phyloP scores from a whole-genome alignment of 164 flowering plant genomes.

The Macadamia tetraphylla region DNA sequence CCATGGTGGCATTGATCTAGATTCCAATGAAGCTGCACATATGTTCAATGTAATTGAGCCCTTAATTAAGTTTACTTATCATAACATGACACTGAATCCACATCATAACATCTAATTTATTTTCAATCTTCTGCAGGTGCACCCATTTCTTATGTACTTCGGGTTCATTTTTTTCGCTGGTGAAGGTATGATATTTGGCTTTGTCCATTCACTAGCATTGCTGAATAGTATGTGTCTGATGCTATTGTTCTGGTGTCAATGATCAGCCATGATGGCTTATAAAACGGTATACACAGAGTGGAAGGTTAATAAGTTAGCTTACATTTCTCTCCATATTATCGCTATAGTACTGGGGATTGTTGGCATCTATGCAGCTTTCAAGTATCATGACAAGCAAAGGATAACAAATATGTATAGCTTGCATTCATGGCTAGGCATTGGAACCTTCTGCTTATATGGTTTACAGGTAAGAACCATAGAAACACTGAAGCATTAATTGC shows the following conservation, averaged over 20 bases:
- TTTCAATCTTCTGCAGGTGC: conserved; percentile 42
- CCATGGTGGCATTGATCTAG: conserved; percentile 40
- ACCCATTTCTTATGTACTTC: conserved; percentile 64
- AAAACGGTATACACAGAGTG: conserved; percentile 36
- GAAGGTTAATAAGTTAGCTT: conserved; percentile 35
- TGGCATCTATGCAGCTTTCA: conserved; percentile 72
- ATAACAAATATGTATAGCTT: conserved; percentile 43
- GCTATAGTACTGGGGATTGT: conserved; percentile 50
- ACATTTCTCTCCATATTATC: conserved; percentile 35
- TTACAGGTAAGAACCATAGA: conserved; percentile 45
- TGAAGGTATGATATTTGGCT: conserved; percentile 40
- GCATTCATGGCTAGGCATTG: conserved; percentile 83
- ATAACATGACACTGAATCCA: background rate
- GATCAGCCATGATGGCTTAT: conserved; percentile 67
- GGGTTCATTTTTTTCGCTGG: conserved; percentile 56
- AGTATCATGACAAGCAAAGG: conserved; percentile 36
- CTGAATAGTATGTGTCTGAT: background rate
- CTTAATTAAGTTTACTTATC: no score
- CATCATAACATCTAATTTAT: background rate
- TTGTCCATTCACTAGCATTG: background rate
- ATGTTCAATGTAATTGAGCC: conserved; percentile 46
- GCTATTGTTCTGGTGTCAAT: background rate
- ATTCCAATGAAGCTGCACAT: conserved; percentile 25
- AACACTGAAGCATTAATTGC: no score
- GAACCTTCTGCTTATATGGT: conserved; percentile 49